Percentiles rank a stretch among this genome's conserved stretches.
phyloP scores from a whole-genome alignment of 768 basidiomycete genomes.

The Gloeopeniophorella convolvens region DNA sequence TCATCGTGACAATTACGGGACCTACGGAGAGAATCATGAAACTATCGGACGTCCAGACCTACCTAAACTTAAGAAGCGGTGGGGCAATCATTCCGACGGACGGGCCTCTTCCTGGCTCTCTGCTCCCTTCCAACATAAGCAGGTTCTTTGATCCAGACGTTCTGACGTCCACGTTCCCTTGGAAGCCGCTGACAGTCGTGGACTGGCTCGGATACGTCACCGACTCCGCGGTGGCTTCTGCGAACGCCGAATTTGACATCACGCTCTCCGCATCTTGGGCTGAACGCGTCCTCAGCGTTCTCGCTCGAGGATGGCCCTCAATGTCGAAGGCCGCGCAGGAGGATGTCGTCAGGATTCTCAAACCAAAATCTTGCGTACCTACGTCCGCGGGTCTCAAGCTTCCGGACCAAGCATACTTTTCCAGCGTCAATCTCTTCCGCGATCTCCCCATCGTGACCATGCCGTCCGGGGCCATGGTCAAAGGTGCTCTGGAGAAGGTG shows the following conservation, averaged over 20 bases:
- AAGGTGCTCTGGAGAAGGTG: slow-evolving; percentile 65
- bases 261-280: slow-evolving; percentile 64
- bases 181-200: slow-evolving; percentile 67
- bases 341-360: slow-evolving; percentile 37
- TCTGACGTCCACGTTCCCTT: slow-evolving; percentile 55
- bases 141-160: slow-evolving; percentile 47
- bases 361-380: slow-evolving; percentile 43
- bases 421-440: slow-evolving; percentile 80
- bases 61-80: slow-evolving; percentile 57
- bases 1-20: slow-evolving; percentile 46
- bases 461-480: slow-evolving; percentile 55
- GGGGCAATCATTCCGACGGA: slow-evolving; percentile 57
- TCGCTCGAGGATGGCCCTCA: slow-evolving; percentile 70
- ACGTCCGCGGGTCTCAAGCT: slow-evolving; percentile 59
- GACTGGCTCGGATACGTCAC: slow-evolving; percentile 73
- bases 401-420: slow-evolving; percentile 75
- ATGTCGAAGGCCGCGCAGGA: slow-evolving; percentile 42
- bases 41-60: slow-evolving; percentile 62
- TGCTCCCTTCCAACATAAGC: slow-evolving; percentile 62
- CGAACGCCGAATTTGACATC: slow-evolving; percentile 52
- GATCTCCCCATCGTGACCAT: slow-evolving; percentile 78
- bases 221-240: slow-evolving; percentile 36
- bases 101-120: slow-evolving; percentile 67
- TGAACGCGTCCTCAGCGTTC: slow-evolving; percentile 63
- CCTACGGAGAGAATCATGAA: slow-evolving; percentile 53